Base-by-base conservation (phyloP, 2,329 filamentous ascomycete genomes). In the Didymosphaeria variabile region DNA sequence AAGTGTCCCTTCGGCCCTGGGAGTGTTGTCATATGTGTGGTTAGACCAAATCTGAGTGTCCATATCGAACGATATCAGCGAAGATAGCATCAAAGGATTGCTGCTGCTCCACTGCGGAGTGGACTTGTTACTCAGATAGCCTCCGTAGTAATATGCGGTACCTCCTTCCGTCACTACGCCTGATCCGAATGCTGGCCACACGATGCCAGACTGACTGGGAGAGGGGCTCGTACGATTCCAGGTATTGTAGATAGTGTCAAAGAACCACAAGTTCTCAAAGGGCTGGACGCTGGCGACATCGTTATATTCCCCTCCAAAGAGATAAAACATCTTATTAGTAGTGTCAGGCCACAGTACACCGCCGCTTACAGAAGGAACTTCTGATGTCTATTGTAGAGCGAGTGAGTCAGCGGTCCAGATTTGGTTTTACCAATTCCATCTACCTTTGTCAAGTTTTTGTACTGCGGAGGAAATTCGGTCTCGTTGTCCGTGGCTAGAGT, bases 231-330 rank as follows among this genome's bases (percentile, higher is more conserved):
- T 50, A 19, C 34, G 34, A n/a, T 50, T 50, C 47, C 47, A 50
- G 15, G 47, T 50, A 6, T 36, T 50, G n/a, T 50, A 50, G n/a
- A 50, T 50, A 13, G 9, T 34, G 15, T 50, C n/a, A 17, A 50
- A 50, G 15, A 50, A 50, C 47, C 17, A 50, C 12, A 50, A 34
- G 17, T 34, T 21, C 4, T 5, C 17, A 17, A 32, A 19, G 5
- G 34, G n/a, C 31, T 3, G 17, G 6, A 13, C 29, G 29, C 31
- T 10, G 6, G 26, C 26, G 26, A 6, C 26, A 10, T 34, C 17
- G n/a, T 7, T 34, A 29, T 50, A 50, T 19, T 19, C 17, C 2
- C 29, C 29, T 2, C 47, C 29, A 15, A 36, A 36, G 31, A 50
- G 47, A 12, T 50, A 50, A 5, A 50, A 36, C 17, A 50, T 23